phyloP scores from a whole-genome alignment of 192 early-diverging fungal genomes.

The Coemansia sp. region DNA sequence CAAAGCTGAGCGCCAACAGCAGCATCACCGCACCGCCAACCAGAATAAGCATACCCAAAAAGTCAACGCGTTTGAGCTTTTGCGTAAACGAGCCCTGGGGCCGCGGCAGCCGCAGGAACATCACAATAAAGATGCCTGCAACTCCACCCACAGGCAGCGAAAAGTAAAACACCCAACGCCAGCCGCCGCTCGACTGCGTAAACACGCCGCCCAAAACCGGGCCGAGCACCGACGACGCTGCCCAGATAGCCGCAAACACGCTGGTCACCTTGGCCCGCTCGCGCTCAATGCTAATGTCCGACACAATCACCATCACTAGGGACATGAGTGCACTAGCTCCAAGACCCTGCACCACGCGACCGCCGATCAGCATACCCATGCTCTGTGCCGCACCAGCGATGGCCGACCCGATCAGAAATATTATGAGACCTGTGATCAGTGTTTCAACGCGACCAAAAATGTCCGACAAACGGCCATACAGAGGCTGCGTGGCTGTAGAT shows the following conservation, averaged over 20 bases:
- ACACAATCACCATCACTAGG: constrained; percentile 63
- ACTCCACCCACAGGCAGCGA: constrained; percentile 51
- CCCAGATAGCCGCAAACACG: constrained; percentile 60
- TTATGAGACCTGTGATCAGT: constrained; percentile 53
- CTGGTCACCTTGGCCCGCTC: constrained; percentile 61
- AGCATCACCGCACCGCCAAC: constrained; percentile 61
- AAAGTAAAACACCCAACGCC: constrained; percentile 63
- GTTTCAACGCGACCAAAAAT: constrained; percentile 73
- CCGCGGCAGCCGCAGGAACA: constrained; percentile 41
- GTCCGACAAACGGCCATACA: constrained; percentile 78
- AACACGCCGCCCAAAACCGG: constrained; percentile 62
- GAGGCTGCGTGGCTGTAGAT: constrained; percentile 72
- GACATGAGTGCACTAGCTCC: constrained; percentile 70
- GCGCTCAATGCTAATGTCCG: constrained; percentile 64
- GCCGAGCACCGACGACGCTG: constrained; percentile 58
- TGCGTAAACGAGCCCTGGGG: constrained; percentile 30
- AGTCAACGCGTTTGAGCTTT: constrained; percentile 67
- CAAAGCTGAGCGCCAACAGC: constrained; percentile 70
- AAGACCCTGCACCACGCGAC: constrained; percentile 63
- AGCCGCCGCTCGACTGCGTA: constrained; percentile 37
- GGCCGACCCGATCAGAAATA: constrained; percentile 59
- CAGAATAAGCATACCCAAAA: constrained; percentile 59
- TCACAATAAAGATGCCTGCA: constrained; percentile 36
- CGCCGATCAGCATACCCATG: constrained; percentile 64
- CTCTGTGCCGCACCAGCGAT: constrained; percentile 57